phyloP scores from a whole-genome alignment of 441 rosid genomes.

The California macrophylla region DNA sequence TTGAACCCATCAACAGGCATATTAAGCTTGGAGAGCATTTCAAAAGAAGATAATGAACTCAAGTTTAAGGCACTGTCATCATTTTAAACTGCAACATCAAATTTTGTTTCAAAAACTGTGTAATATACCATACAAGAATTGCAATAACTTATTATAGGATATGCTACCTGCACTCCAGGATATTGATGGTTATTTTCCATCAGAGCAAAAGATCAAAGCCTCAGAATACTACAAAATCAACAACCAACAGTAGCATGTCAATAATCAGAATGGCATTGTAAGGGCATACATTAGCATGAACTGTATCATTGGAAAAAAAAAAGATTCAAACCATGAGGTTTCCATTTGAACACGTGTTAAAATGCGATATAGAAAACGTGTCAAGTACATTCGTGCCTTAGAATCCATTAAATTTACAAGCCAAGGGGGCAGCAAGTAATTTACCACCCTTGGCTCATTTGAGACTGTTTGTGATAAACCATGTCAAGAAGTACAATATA shows the following conservation, averaged over 20 bases:
- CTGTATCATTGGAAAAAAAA: constrained; percentile 12
- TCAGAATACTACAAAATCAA: constrained; percentile 25
- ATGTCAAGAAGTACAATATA: background rate
- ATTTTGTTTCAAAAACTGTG: background rate
- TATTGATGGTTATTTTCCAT: constrained; percentile 74
- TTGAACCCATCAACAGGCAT: background rate
- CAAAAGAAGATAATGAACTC: background rate
- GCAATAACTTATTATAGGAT: background rate
- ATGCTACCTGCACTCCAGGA: constrained; percentile 58
- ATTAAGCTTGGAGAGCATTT: background rate
- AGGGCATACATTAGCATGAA: background rate
- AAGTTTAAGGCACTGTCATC: background rate
- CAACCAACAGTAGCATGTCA: constrained; percentile 11
- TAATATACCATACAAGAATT: background rate
- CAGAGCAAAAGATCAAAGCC: constrained; percentile 24
- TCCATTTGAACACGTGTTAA: background rate
- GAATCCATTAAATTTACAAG: too few relatives aligned
- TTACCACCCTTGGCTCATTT: background rate
- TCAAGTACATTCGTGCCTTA: too few relatives aligned
- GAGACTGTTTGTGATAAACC: background rate
- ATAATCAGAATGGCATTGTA: constrained; percentile 5
- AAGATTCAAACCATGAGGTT: constrained; percentile 1
- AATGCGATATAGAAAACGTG: background rate
- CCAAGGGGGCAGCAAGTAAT: too few relatives aligned
- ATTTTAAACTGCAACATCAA: background rate